Conservation (phyloP, 805 yeast genomes). For the Yamadazyma scolyti region DNA sequence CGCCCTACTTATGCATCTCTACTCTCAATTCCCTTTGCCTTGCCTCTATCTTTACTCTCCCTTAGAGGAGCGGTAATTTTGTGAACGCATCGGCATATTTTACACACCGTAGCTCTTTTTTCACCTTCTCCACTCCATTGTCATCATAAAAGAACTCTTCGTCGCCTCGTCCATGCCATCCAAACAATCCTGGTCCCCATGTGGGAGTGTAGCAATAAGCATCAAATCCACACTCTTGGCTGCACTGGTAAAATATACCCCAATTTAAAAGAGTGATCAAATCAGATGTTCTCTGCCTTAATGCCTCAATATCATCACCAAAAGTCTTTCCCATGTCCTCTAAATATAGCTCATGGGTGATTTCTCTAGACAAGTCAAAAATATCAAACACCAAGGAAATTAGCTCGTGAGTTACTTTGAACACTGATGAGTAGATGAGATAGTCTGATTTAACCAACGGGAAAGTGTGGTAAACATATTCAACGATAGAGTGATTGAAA, state of each 20-base stretch:
- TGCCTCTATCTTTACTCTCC: no score
- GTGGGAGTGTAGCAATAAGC: constrained; percentile 57
- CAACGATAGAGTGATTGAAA: constrained; percentile 36
- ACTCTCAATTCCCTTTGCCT: no score
- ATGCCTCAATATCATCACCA: constrained; percentile 1
- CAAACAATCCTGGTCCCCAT: constrained; percentile 59
- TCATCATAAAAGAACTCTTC: constrained; percentile 10
- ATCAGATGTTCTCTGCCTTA: constrained; percentile 7
- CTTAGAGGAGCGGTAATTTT: constrained; percentile 2
- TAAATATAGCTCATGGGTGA: constrained; percentile 18
- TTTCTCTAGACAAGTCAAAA: constrained; percentile 24
- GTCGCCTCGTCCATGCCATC: constrained; percentile 27
- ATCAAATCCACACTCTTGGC: constrained; percentile 38
- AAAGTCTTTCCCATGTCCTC: constrained; percentile 1
- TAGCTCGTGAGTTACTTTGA: constrained; percentile 36
- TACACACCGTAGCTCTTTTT: constrained; percentile 14
- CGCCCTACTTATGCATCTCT: no score
- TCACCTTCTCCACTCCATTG: constrained; percentile 10
- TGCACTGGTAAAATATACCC: constrained; percentile 42
- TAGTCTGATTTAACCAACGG: constrained; percentile 36
- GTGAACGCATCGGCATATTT: constrained; percentile 7
- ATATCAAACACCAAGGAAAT: constrained; percentile 32
- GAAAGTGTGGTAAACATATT: constrained; percentile 44
- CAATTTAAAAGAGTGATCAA: constrained; percentile 25
- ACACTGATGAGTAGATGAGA: constrained; percentile 47